Evolutionary conservation across 1,284 basidiomycete species (phyloP).

Genomic region (Ustilago curta): DNA sequence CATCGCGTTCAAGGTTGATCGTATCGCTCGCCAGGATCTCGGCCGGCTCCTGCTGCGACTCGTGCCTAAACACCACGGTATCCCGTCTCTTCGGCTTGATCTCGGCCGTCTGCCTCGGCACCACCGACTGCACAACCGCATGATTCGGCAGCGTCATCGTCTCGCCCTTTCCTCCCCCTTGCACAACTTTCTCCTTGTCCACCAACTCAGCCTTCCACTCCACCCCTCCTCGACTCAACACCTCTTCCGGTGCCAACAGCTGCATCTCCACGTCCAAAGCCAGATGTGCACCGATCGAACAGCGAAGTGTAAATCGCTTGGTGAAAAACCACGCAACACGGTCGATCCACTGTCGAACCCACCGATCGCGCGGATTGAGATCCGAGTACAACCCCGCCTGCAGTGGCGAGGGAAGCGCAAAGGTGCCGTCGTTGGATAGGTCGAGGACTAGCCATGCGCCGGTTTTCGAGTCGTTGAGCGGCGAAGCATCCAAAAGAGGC

Average conservation of each 20-base stretch:
- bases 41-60: neutral
- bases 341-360: slow-evolving; percentile 28
- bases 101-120: slow-evolving; percentile 20
- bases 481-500: no score
- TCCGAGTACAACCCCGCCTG: slow-evolving; percentile 20
- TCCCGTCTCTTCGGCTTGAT: slow-evolving; percentile 1
- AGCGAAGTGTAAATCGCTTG: slow-evolving; percentile 22
- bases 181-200: neutral
- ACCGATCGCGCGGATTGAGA: slow-evolving; percentile 36
- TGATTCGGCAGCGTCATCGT: slow-evolving; percentile 18
- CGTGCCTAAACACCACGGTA: slow-evolving; percentile 18
- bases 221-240: slow-evolving; percentile 32
- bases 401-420: slow-evolving; percentile 22
- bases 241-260: slow-evolving; percentile 29
- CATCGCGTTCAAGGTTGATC: slow-evolving; percentile 14
- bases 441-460: slow-evolving; percentile 39
- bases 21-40: slow-evolving; percentile 38
- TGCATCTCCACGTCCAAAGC: slow-evolving; percentile 36
- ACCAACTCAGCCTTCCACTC: slow-evolving; percentile 46
- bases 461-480: slow-evolving; percentile 13
- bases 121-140: slow-evolving; percentile 16
- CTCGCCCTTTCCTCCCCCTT: neutral
- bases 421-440: slow-evolving; percentile 11
- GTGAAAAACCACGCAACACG: slow-evolving; percentile 23
- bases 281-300: slow-evolving; percentile 18